A percentile compares a stretch with the other conserved stretches of the same genome.
Conservation (phyloP, 768 basidiomycete species). For the Pleurotus djamor region DNA sequence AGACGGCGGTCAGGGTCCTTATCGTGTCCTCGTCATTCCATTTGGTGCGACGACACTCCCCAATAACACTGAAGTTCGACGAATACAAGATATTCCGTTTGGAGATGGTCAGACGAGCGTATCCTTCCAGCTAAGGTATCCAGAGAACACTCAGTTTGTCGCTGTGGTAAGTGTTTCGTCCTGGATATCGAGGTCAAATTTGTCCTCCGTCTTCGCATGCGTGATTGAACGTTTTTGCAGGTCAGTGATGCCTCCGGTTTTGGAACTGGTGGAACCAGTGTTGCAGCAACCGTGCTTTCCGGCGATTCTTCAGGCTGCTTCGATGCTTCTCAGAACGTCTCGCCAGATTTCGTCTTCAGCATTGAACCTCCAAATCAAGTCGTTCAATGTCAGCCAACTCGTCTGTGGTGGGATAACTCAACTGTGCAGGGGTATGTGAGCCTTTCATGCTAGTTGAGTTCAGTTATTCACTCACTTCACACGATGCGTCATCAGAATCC, state of each 20-base stretch:
- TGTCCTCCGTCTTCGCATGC: background rate
- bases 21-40: conserved; percentile 65
- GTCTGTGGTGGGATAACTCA: conserved; percentile 63
- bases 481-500: conserved; percentile 32
- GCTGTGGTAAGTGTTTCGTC: conserved; percentile 56
- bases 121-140: conserved; percentile 61
- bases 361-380: conserved; percentile 62
- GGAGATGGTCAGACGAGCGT: conserved; percentile 32
- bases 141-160: conserved; percentile 69
- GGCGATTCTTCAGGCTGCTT: conserved; percentile 62
- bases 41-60: conserved; percentile 60
- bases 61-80: conserved; percentile 63
- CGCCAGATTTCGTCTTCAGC: conserved; percentile 56
- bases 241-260: conserved; percentile 61
- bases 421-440: conserved; percentile 50
- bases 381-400: conserved; percentile 59
- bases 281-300: conserved; percentile 50
- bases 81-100: conserved; percentile 56
- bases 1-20: conserved; percentile 59
- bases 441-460: background rate
- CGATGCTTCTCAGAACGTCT: conserved; percentile 41
- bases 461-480: background rate
- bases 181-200: background rate
- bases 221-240: conserved; percentile 24
- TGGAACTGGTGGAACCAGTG: conserved; percentile 75